Conservation (phyloP, 805 yeast species). For the Candida jianshihensis region DNA sequence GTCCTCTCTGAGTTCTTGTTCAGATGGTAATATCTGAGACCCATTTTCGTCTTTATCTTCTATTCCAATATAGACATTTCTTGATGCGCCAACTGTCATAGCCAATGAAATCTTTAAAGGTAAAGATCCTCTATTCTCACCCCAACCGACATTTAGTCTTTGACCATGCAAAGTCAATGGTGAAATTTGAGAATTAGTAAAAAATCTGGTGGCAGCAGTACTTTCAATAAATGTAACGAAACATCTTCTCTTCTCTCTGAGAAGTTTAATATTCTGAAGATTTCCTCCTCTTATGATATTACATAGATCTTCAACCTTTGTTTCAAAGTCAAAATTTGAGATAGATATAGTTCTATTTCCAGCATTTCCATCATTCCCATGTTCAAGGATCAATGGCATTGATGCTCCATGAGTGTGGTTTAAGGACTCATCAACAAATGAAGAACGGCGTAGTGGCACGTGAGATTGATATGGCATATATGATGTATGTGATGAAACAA, state of each 20-base stretch:
- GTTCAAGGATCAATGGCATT: slow-evolving; percentile 81
- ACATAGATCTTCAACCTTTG: slow-evolving; percentile 67
- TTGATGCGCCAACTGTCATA: slow-evolving; percentile 66
- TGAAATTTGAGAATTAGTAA: slow-evolving; percentile 49
- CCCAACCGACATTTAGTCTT: slow-evolving; percentile 63
- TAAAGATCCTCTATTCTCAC: slow-evolving; percentile 58
- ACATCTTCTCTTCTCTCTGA: slow-evolving; percentile 50
- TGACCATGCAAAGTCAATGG: slow-evolving; percentile 56
- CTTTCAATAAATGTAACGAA: slow-evolving; percentile 66
- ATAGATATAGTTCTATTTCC: slow-evolving; percentile 66
- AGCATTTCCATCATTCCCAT: slow-evolving; percentile 81
- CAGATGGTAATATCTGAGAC: slow-evolving; percentile 34
- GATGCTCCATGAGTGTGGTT: slow-evolving; percentile 91
- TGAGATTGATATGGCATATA: too few species aligned
- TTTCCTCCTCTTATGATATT: slow-evolving; percentile 75
- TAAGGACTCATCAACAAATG: slow-evolving; percentile 40
- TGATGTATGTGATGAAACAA: too few species aligned
- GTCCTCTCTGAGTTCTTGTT: slow-evolving; percentile 47
- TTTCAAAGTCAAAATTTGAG: slow-evolving; percentile 57
- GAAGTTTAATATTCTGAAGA: slow-evolving; percentile 48
- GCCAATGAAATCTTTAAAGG: slow-evolving; percentile 50
- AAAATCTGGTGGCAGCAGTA: slow-evolving; percentile 58
- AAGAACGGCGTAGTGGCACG: too few species aligned
- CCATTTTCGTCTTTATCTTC: slow-evolving; percentile 28
- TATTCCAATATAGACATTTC: slow-evolving; percentile 70